phyloP scores from a whole-genome alignment of 2,329 filamentous ascomycete genomes.

The Neofusicoccum umdonicola region DNA sequence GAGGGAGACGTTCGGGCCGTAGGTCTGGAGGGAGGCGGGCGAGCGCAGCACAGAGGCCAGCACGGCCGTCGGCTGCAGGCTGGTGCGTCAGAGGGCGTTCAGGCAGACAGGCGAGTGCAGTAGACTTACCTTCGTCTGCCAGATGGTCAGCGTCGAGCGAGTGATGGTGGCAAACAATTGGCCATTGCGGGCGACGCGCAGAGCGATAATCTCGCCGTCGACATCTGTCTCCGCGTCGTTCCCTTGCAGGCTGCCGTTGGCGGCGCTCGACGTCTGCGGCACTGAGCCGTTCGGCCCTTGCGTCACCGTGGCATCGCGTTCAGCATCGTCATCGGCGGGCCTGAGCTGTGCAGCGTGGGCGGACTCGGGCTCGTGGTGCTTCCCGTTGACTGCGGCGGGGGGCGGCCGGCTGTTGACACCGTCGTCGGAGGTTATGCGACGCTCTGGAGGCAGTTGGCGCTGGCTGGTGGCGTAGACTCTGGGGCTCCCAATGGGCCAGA shows the following conservation, averaged over 20 bases:
- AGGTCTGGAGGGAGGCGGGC: constrained; percentile 71
- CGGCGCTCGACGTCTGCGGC: not conserved
- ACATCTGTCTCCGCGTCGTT: constrained; percentile 29
- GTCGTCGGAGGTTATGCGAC: constrained; percentile 62
- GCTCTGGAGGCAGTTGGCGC: constrained; percentile 54
- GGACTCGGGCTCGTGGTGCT: constrained; percentile 33
- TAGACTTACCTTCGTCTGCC: constrained; percentile 81
- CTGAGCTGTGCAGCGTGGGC: constrained; percentile 18
- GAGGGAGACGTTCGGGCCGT: constrained; percentile 81
- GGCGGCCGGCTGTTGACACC: constrained; percentile 50
- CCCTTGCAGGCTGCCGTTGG: constrained; percentile 19
- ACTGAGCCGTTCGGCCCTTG: constrained; percentile 17
- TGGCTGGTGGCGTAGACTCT: constrained; percentile 78
- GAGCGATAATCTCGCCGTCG: constrained; percentile 67
- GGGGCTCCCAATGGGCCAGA: constrained; percentile 86
- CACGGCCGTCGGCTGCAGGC: constrained; percentile 76
- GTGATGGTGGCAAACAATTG: constrained; percentile 88
- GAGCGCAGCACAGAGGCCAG: constrained; percentile 84
- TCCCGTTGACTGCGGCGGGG: constrained; percentile 61
- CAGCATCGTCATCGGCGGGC: constrained; percentile 13
- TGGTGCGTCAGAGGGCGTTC: constrained; percentile 6
- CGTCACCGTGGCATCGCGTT: constrained; percentile 12
- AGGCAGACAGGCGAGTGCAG: constrained; percentile 16
- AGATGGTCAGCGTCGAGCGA: constrained; percentile 79
- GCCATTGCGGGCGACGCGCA: constrained; percentile 75